phyloP scores from a whole-genome alignment of 208 protist species.

The Trypanosoma congolense region DNA sequence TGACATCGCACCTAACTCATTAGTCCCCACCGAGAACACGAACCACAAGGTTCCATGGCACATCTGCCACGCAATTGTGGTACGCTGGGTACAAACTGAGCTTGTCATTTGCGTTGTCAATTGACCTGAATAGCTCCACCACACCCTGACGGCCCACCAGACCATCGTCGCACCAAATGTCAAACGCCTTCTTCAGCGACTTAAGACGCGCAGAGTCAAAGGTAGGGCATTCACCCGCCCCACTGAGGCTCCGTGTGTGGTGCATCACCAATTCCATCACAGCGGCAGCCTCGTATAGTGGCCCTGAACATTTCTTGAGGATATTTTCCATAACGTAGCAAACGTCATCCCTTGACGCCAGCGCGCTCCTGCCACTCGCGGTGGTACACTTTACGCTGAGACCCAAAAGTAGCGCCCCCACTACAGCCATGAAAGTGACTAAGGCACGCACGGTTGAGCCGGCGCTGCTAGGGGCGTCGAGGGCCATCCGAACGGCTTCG shows the following conservation, averaged over 20 bases:
- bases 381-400: conserved; percentile 20
- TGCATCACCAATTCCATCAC: conserved; percentile 74
- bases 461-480: conserved; percentile 33
- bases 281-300: conserved; percentile 49
- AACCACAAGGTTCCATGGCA: conserved; percentile 21
- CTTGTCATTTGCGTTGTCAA: conserved; percentile 20
- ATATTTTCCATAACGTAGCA: conserved; percentile 40
- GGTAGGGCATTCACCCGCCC: conserved; percentile 10
- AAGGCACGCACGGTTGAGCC: conserved; percentile 40
- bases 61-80: conserved; percentile 33
- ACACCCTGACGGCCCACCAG: neutral
- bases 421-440: conserved; percentile 59
- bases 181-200: conserved; percentile 45
- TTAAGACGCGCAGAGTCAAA: conserved; percentile 32
- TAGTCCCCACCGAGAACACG: conserved; percentile 21
- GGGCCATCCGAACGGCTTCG: conserved; percentile 33
- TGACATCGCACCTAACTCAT: conserved; percentile 15
- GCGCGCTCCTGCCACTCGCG: conserved; percentile 12
- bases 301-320: conserved; percentile 25
- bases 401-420: conserved; percentile 54
- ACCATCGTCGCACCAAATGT: conserved; percentile 31
- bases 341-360: conserved; percentile 35
- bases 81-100: conserved; percentile 38
- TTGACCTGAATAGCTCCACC: conserved; percentile 32
- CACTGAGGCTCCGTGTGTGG: conserved; percentile 38